phyloP scores from a whole-genome alignment of 805 yeast genomes.

The Candida stauntonica region DNA sequence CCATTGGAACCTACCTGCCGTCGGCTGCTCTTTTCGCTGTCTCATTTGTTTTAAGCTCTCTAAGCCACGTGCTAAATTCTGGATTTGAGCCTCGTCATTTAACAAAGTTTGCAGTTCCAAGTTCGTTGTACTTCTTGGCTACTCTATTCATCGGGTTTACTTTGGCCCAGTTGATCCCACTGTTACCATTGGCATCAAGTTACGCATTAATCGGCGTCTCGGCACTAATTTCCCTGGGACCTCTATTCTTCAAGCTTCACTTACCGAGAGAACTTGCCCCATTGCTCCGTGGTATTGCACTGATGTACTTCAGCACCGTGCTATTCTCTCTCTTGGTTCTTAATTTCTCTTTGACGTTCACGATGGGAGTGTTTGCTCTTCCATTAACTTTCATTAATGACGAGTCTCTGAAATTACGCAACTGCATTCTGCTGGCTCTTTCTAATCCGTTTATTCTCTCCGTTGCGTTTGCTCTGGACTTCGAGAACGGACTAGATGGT shows the following conservation, averaged over 20 bases:
- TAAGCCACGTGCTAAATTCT: conserved; percentile 48
- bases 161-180: conserved; percentile 18
- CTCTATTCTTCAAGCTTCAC: conserved; percentile 15
- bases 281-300: conserved; percentile 39
- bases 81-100: conserved; percentile 15
- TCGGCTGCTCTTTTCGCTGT: conserved; percentile 70
- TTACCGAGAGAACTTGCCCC: conserved; percentile 17
- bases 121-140: conserved; percentile 26
- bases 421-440: conserved; percentile 1
- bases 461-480: conserved; percentile 6
- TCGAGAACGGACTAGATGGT: conserved; percentile 18
- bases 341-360: conserved; percentile 77
- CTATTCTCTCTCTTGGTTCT: conserved; percentile 72
- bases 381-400: conserved; percentile 61
- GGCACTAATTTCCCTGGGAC: conserved; percentile 18
- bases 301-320: conserved; percentile 61
- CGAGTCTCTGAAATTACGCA: not conserved
- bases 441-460: not conserved
- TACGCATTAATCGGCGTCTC: conserved; percentile 18
- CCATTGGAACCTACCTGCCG: conserved; percentile 91
- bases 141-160: conserved; percentile 20
- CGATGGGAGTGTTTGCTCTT: conserved; percentile 63
- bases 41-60: conserved; percentile 64
- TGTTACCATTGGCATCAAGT: conserved; percentile 15
- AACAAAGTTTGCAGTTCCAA: not conserved